Conservation (phyloP, 768 basidiomycete species). For the Pisolithus sp. region DNA sequence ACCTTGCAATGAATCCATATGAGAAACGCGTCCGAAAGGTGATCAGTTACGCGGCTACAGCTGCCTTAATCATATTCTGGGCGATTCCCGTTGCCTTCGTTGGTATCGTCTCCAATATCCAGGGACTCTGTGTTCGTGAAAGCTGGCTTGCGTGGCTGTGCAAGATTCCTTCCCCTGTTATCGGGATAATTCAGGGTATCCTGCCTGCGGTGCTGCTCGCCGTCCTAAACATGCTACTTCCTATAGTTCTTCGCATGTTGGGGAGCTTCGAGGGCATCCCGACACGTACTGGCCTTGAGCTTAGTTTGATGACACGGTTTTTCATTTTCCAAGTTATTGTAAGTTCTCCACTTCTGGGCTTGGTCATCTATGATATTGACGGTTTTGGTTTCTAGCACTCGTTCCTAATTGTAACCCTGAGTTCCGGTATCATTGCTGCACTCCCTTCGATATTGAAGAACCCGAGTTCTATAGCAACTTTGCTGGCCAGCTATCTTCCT, state of each 20-base stretch:
- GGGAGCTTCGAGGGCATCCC: conserved; percentile 89
- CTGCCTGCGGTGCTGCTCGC: conserved; percentile 84
- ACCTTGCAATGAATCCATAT: conserved; percentile 85
- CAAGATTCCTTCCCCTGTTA: conserved; percentile 50
- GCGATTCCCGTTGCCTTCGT: conserved; percentile 83
- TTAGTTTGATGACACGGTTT: conserved; percentile 87
- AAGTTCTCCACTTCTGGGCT: conserved; percentile 27
- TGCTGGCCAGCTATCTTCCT: conserved; percentile 77
- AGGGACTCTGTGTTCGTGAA: conserved; percentile 55
- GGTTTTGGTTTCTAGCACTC: conserved; percentile 57
- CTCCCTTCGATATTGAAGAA: conserved; percentile 56
- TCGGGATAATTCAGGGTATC: conserved; percentile 86
- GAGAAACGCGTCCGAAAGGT: conserved; percentile 63
- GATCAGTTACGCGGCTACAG: conserved; percentile 69
- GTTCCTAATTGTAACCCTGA: conserved; percentile 84
- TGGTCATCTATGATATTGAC: background rate
- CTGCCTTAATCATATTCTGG: conserved; percentile 82
- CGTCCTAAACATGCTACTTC: conserved; percentile 87
- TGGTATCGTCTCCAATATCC: conserved; percentile 79
- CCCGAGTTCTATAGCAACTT: conserved; percentile 60
- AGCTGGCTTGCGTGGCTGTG: conserved; percentile 85
- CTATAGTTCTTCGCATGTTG: conserved; percentile 71
- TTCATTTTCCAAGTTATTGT: conserved; percentile 92
- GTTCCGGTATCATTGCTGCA: conserved; percentile 76
- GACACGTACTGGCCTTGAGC: conserved; percentile 72